A percentile compares a stretch with the other conserved stretches of the same genome.
Conservation (phyloP, 306 rosid species). For the Fagus crenata region DNA sequence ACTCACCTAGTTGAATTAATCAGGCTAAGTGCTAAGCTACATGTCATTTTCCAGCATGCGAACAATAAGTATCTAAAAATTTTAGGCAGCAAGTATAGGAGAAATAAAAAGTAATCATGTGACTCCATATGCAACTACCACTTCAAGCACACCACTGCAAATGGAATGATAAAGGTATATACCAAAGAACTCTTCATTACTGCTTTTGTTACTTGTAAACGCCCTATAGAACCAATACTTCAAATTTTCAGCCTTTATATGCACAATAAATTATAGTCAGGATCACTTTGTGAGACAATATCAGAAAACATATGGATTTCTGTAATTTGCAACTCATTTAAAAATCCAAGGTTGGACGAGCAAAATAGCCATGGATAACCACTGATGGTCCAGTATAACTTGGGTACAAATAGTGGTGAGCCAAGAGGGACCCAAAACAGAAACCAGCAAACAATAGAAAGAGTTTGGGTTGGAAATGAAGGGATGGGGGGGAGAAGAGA, state of each 20-base stretch:
- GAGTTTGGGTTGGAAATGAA: not conserved
- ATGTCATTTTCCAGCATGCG: not conserved
- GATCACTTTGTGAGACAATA: not conserved
- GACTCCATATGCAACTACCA: not conserved
- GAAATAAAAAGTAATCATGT: not conserved
- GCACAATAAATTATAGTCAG: not conserved
- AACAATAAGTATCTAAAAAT: not conserved
- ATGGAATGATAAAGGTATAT: not conserved
- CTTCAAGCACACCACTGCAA: not conserved
- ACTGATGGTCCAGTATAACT: not conserved
- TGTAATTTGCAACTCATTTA: not conserved
- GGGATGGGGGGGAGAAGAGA: not conserved
- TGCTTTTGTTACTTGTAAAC: not conserved
- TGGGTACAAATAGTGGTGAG: not conserved
- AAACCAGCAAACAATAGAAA: not conserved
- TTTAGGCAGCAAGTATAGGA: not conserved
- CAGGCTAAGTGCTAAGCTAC: not conserved
- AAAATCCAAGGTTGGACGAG: not conserved
- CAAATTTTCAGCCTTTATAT: not conserved
- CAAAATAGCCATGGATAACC: not conserved
- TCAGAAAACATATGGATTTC: not conserved
- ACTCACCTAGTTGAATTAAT: not conserved
- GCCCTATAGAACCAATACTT: not conserved
- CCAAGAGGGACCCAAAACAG: not conserved
- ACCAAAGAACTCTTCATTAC: not conserved